Evolutionary conservation across 2,329 filamentous ascomycete genomes (phyloP).

Genomic region (Aureobasidium zeae): DNA sequence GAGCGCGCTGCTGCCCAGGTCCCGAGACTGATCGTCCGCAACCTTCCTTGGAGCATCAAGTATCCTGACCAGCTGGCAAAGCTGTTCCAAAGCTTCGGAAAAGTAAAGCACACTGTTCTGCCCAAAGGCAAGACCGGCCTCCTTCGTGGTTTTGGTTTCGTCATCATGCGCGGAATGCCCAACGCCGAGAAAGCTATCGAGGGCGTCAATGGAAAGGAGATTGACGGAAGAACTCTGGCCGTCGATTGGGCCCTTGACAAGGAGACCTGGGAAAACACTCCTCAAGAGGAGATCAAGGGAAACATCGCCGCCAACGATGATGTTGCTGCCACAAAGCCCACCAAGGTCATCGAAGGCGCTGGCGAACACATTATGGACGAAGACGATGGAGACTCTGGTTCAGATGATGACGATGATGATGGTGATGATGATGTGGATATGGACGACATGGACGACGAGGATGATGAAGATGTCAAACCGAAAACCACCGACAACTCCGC

Average conservation of each 20-base stretch:
- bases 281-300: slow-evolving; percentile 37
- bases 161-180: slow-evolving; percentile 76
- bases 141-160: slow-evolving; percentile 84
- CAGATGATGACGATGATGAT: slow-evolving; percentile 33
- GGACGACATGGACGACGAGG: slow-evolving; percentile 33
- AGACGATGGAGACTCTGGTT: slow-evolving; percentile 23
- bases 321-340: too few relatives aligned
- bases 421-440: slow-evolving; percentile 35
- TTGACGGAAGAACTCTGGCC: slow-evolving; percentile 79
- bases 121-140: slow-evolving; percentile 61
- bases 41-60: slow-evolving; percentile 93
- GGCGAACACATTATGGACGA: slow-evolving; percentile 25
- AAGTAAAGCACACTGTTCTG: slow-evolving; percentile 78
- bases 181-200: slow-evolving; percentile 86
- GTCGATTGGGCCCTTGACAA: slow-evolving; percentile 98
- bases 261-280: slow-evolving; percentile 54
- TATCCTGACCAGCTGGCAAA: slow-evolving; percentile 67
- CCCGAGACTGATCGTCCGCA: slow-evolving; percentile 81
- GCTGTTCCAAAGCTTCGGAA: slow-evolving; percentile 80
- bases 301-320: slow-evolving; percentile 24
- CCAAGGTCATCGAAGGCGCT: slow-evolving; percentile 36
- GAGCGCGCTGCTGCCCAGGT: slow-evolving; percentile 57
- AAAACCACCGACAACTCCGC: slow-evolving; percentile 52
- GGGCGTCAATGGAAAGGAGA: slow-evolving; percentile 75
- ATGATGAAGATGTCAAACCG: slow-evolving; percentile 34